A percentile compares a stretch with the other conserved stretches of the same genome.
phyloP scores from a whole-genome alignment of 108 stramenopile species.

The Craspedostauros australis region DNA sequence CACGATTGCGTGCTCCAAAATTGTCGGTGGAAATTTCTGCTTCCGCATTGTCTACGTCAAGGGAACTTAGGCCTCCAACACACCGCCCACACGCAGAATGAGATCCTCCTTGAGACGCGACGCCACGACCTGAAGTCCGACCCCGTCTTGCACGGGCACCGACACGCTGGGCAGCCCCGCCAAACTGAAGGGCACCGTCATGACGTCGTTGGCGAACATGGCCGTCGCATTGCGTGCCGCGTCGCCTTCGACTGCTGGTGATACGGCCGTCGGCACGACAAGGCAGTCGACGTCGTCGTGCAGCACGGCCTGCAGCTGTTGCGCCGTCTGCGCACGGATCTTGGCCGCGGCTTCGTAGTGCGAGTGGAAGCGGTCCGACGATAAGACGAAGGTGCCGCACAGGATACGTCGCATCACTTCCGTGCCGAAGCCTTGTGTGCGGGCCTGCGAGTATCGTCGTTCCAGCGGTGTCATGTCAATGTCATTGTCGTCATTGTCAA shows the following conservation, averaged over 20 bases:
- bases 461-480: conserved; percentile 44
- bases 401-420: conserved; percentile 79
- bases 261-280: conserved; percentile 74
- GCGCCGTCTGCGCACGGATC: conserved; percentile 55
- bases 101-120: conserved; percentile 38
- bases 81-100: conserved; percentile 37
- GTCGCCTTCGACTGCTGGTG: conserved; percentile 42
- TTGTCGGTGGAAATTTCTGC: too few species aligned
- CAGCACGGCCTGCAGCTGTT: conserved; percentile 47
- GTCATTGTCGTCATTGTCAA: neutral
- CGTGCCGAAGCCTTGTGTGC: conserved; percentile 69
- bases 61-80: conserved; percentile 3
- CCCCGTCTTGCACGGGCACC: conserved; percentile 40
- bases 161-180: conserved; percentile 77
- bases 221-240: conserved; percentile 7
- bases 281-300: conserved; percentile 59
- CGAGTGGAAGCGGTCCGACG: conserved; percentile 78
- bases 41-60: neutral
- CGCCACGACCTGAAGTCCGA: conserved; percentile 46
- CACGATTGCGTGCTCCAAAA: too few species aligned
- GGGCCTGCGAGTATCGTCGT: conserved; percentile 57
- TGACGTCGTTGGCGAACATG: conserved; percentile 86
- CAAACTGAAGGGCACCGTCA: conserved; percentile 85
- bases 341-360: conserved; percentile 84
- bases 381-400: conserved; percentile 78